A percentile compares a stretch with the other conserved stretches of the same genome.
Evolutionary conservation across 805 yeast genomes (phyloP).

Genomic region (Maudiozyma serrabonitensis): DNA sequence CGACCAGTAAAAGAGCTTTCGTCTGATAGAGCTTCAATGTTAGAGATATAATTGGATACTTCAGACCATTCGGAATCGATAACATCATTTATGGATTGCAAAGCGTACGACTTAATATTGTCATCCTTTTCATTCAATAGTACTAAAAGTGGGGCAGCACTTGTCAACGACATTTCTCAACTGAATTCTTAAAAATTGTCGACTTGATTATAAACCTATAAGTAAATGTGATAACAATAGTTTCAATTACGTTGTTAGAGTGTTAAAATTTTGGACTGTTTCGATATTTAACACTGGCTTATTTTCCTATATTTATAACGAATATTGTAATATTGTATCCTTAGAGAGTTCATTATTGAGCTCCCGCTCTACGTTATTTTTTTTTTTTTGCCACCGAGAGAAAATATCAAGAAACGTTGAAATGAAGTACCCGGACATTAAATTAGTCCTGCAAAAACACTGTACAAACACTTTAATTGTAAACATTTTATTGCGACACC

Average conservation of each 20-base stretch:
- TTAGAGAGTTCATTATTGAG: no score
- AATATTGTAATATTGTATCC: no score
- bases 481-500: no score
- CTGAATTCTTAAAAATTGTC: no score
- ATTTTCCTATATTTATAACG: no score
- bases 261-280: no score
- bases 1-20: conserved; percentile 69
- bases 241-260: no score
- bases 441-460: no score
- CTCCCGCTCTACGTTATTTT: not conserved
- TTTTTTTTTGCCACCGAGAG: not conserved
- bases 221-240: no score
- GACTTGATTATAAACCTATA: no score
- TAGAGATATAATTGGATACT: conserved; percentile 79
- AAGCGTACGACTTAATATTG: conserved; percentile 71
- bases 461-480: no score
- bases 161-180: conserved; percentile 42
- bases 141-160: conserved; percentile 90
- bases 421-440: no score
- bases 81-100: conserved; percentile 65
- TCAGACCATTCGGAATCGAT: conserved; percentile 97
- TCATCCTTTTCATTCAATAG: conserved; percentile 75
- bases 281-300: not conserved
- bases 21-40: conserved; percentile 86
- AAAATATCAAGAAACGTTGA: not conserved